A percentile compares a stretch with the other conserved stretches of the same genome.
phyloP scores from a whole-genome alignment of 2,329 filamentous ascomycete genomes.

The Talaromyces funiculosus region DNA sequence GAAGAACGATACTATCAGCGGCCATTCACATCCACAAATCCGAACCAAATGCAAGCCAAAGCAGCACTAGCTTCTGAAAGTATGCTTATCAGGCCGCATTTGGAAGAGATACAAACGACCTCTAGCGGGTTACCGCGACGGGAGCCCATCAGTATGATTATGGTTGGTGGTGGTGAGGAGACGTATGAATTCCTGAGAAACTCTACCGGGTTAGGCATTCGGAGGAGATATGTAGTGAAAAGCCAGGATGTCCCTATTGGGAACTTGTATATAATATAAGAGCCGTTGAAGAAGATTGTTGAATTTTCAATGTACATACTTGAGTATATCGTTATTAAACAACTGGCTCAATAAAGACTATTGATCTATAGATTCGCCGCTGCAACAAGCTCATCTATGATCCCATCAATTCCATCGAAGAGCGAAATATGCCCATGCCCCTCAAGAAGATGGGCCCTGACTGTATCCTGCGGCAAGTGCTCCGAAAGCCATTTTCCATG shows the following conservation, averaged over 20 bases:
- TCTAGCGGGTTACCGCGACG: conserved; percentile 63
- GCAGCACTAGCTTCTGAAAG: conserved; percentile 33
- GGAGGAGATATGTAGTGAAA: conserved; percentile 71
- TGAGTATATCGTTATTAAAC: neutral
- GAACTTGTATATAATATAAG: conserved; percentile 66
- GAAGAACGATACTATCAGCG: conserved; percentile 7
- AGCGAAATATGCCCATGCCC: conserved; percentile 10
- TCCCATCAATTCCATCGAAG: neutral
- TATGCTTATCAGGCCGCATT: conserved; percentile 57
- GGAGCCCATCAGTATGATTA: conserved; percentile 73
- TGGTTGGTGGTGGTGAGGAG: conserved; percentile 67
- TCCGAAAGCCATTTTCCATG: conserved; percentile 8
- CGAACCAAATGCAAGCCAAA: conserved; percentile 24
- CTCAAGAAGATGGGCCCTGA: neutral
- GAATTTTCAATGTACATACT: neutral
- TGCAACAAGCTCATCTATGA: conserved; percentile 8
- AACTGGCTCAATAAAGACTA: neutral
- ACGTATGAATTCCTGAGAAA: conserved; percentile 59
- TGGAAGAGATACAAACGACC: conserved; percentile 70
- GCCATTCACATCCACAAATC: conserved; percentile 20
- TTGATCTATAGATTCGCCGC: neutral
- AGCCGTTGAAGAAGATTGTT: neutral
- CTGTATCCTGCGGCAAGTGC: conserved; percentile 11
- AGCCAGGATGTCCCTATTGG: conserved; percentile 73
- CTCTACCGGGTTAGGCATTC: conserved; percentile 66